Evolutionary conservation across 305 asterid species (phyloP), one percentile per base, ranked within the genome.

Genomic region (Fraxinus albicans): DNA sequence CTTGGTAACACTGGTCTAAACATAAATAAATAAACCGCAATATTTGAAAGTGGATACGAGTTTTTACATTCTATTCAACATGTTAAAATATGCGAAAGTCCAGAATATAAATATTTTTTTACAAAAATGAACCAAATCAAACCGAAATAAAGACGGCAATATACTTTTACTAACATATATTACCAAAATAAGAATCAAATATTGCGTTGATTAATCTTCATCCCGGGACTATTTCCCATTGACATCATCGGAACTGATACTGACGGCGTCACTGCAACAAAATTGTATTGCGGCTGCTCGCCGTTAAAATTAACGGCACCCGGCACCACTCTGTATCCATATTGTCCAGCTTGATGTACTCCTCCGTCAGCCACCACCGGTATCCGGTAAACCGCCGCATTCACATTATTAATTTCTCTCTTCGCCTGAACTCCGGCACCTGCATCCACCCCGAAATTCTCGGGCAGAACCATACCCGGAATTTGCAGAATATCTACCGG

Each of bases 401-500:
- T 80, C 9, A 35, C 83, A 36, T 23, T 80, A 76, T 33, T 74
- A 53, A 44, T 47, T 33, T 77, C 83, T 0, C 13, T 78, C 13
- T 58, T 58, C 40, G 70, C 78, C 65, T 84, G 76, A 21, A 73
- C 70, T 17, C 27, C 81, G 2, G 38, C 79, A n/a, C 55, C 29
- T 2, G 79, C 81, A 50, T 83, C 40, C 31, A 35, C 5, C 78
- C 85, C 88, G 44, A 84, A 77, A 73, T 82, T 86, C 10, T 88
- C 87, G 55, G 91, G 84, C 58, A 65, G 73, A 27, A 79, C 77
- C 63, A 87, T 83, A 0, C 90, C 91, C 15, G 95, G 94, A 84
- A 90, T 89, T 84, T 86, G 94, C 86, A 89, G 79, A 9, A 88
- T 89, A 78, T 90, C 91, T 84, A 88, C 29, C 47, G 90, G 87